Conservation (phyloP, 257 asterid species). For the Mentha longifolia region DNA sequence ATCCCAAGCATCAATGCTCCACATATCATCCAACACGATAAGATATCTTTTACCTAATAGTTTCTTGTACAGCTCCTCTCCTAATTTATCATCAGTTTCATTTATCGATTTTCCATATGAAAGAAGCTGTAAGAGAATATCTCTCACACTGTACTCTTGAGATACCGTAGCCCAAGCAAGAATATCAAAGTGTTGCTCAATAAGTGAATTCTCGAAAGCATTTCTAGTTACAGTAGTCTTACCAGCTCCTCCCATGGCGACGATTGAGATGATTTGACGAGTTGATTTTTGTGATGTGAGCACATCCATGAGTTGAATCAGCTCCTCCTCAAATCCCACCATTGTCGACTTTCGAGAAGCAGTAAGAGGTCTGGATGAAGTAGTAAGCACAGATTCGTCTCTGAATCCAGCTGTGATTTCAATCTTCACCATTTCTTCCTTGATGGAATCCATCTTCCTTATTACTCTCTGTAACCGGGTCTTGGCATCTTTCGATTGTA, state of each 20-base stretch:
- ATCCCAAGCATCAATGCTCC: constrained; percentile 19
- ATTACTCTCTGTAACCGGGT: background rate
- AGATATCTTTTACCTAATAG: background rate
- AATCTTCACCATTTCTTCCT: background rate
- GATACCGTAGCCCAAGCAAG: constrained; percentile 27
- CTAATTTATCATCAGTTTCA: background rate
- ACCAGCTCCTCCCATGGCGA: constrained; percentile 26
- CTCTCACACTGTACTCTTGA: background rate
- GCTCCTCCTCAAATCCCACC: constrained; percentile 25
- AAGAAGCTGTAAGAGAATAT: constrained; percentile 9
- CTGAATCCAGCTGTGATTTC: background rate
- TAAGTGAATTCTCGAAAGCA: constrained; percentile 1
- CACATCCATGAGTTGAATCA: constrained; percentile 9
- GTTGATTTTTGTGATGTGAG: background rate
- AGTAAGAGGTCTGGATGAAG: background rate
- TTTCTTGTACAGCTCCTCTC: background rate
- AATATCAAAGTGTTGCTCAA: constrained; percentile 6
- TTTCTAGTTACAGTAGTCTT: constrained; percentile 6
- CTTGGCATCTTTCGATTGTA: background rate
- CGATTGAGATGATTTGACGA: constrained; percentile 5
- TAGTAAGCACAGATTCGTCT: background rate
- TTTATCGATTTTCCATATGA: no score
- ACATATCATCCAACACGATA: background rate
- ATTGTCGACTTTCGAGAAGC: background rate
- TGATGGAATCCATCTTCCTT: background rate